phyloP scores from a whole-genome alignment of 2,329 filamentous ascomycete genomes.

The Epichloe brachyelytri region DNA sequence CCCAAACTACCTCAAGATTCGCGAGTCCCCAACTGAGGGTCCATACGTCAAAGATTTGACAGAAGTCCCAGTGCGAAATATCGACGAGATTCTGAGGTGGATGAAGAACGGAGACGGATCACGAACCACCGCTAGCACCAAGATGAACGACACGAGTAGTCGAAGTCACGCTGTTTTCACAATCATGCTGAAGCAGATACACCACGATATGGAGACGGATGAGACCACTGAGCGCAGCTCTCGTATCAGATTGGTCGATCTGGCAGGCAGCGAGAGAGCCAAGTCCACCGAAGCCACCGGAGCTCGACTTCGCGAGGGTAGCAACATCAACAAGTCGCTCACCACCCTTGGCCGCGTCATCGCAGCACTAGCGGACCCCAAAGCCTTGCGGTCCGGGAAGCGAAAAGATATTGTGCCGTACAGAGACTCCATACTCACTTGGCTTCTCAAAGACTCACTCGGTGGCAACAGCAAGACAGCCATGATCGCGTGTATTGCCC shows the following conservation, averaged over 20 bases:
- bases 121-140: slow-evolving; percentile 82
- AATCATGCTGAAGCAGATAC: slow-evolving; percentile 94
- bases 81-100: slow-evolving; percentile 73
- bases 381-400: slow-evolving; percentile 44
- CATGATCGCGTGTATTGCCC: slow-evolving; percentile 97
- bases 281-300: slow-evolving; percentile 94
- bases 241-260: slow-evolving; percentile 85
- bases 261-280: slow-evolving; percentile 88
- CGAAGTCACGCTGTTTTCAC: slow-evolving; percentile 97
- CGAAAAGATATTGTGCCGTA: slow-evolving; percentile 66
- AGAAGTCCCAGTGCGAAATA: slow-evolving; percentile 79
- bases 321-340: slow-evolving; percentile 98
- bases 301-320: slow-evolving; percentile 78
- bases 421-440: slow-evolving; percentile 69
- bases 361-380: slow-evolving; percentile 68
- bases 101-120: slow-evolving; percentile 86
- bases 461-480: slow-evolving; percentile 97
- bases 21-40: slow-evolving; percentile 86
- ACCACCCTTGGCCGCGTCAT: slow-evolving; percentile 94
- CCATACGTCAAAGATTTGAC: slow-evolving; percentile 96
- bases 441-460: slow-evolving; percentile 90
- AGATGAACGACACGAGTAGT: slow-evolving; percentile 98
- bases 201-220: slow-evolving; percentile 93
- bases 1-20: slow-evolving; percentile 93
- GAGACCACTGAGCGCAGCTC: slow-evolving; percentile 92